Base-by-base conservation (phyloP, 805 yeast species). In the Barnettozyma vustinii region DNA sequence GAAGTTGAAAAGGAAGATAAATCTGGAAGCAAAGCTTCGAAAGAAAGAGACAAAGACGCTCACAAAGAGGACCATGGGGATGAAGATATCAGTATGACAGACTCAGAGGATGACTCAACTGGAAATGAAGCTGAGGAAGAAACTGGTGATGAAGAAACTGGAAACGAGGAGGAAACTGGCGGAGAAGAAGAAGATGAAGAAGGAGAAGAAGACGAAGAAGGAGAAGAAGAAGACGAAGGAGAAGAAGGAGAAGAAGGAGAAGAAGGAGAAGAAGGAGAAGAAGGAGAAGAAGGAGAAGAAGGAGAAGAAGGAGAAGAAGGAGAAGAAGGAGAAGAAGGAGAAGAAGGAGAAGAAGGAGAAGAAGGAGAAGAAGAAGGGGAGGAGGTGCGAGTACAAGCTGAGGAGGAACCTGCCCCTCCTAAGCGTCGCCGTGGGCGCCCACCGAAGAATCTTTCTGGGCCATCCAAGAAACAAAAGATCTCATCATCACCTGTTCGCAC, bases 11-110 rank as follows among this genome's bases (percentile, higher is more conserved):
- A 21, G 18, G 41, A 36, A 18, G 21, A 15, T 3, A 40, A 16
- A 26, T 7, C 9, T 8, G 45, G 72, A 72, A 49, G 46, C 70
- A 21, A 65, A 59, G 23, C 72, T 68, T 51, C 77, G 76, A 0
- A 53, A 50, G 42, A 49, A 51, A 1, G 37, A 25, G 36, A 15
- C 1, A 47, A 21, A 18, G 46, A 41, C 8, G 41, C 45, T 20
- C 52, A 53, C 7, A 55, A 48, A 12, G 54, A 49, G 13, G 53
- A 44, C 4, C 55, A 41, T 27, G 52, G 41, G 15, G 52, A 45
- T 26, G 47, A 35, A 5, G 57, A 45, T 19, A 51, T 45, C 37
- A 48, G 37, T 6, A 19, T 12, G 27, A 27, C 18, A 8, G 47
- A 33, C n/a, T 25, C 40, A 9, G 39, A 20, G 19, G 50, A 51